These are phyloP conservation scores for Saprolegnia diclina DNA, from an alignment of 352 stramenopile species.

Conservation along the genomic window DNA sequence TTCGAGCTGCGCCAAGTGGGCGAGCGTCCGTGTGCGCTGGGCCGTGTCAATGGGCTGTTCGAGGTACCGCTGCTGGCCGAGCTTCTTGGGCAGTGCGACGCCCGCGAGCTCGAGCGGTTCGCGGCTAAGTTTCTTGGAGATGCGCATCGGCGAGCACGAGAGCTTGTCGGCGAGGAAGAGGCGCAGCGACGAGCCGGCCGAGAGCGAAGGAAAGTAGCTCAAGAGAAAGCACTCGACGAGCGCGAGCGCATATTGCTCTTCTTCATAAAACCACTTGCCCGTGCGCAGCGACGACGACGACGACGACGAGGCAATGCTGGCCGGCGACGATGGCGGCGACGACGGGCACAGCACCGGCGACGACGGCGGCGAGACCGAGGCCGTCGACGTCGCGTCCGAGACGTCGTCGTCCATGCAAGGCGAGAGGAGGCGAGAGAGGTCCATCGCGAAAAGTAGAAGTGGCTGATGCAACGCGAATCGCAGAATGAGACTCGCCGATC, in stretches of 20 bases:
- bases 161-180: slow-evolving; percentile 34
- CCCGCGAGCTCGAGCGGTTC: slow-evolving; percentile 6
- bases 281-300: slow-evolving; percentile 21
- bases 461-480: background rate
- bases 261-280: slow-evolving; percentile 38
- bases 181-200: slow-evolving; percentile 31
- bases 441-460: background rate
- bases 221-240: slow-evolving; percentile 34
- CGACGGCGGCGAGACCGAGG: slow-evolving; percentile 6
- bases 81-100: slow-evolving; percentile 8
- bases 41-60: slow-evolving; percentile 20
- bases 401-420: slow-evolving; percentile 11
- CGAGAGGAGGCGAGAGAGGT: slow-evolving; percentile 2
- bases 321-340: background rate
- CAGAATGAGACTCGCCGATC: background rate
- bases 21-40: slow-evolving; percentile 11
- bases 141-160: slow-evolving; percentile 34
- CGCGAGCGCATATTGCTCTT: slow-evolving; percentile 33
- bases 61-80: slow-evolving; percentile 25
- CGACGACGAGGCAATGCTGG: background rate
- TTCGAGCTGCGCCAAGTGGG: slow-evolving; percentile 1
- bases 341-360: background rate
- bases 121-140: slow-evolving; percentile 34
- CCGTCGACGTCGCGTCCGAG: background rate
- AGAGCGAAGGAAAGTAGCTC: slow-evolving; percentile 9